Conservation (phyloP, 805 yeast species). For the Monosporozyma aerobia region DNA sequence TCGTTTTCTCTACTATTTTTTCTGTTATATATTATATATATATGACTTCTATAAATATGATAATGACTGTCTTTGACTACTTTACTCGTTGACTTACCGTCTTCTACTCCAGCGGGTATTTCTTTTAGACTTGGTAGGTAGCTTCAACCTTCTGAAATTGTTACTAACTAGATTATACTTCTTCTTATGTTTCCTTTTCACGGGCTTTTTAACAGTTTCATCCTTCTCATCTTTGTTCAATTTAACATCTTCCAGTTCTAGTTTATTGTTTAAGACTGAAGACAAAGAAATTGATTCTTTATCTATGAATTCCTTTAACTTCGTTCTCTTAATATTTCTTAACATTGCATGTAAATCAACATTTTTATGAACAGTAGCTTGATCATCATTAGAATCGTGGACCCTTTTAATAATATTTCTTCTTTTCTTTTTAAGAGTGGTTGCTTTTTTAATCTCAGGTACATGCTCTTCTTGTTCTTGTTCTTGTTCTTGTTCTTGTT, state of each 20-base stretch:
- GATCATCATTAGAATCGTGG: neutral
- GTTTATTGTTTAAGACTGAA: neutral
- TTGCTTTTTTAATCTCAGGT: neutral
- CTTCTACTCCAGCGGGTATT: slow-evolving; percentile 33
- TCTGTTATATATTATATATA: neutral
- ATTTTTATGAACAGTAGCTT: neutral
- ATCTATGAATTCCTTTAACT: slow-evolving; percentile 1
- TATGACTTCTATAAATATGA: neutral
- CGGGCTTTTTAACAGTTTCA: slow-evolving; percentile 2
- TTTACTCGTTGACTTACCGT: neutral
- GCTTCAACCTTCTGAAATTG: slow-evolving; percentile 46
- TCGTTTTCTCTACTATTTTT: no score
- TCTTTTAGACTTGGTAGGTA: slow-evolving; percentile 36
- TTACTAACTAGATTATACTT: slow-evolving; percentile 32
- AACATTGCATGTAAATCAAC: slow-evolving; percentile 4
- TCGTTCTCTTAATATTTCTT: slow-evolving; percentile 1
- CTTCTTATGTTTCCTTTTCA: slow-evolving; percentile 16
- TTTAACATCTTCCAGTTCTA: neutral
- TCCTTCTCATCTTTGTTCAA: neutral
- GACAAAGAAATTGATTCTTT: neutral
- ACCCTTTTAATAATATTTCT: slow-evolving; percentile 1
- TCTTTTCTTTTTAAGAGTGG: slow-evolving; percentile 18
- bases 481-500: neutral
- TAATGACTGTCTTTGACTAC: neutral
- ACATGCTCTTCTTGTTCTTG: neutral